phyloP scores from a whole-genome alignment of 768 basidiomycete genomes.

The Austroboletus eburneus region DNA sequence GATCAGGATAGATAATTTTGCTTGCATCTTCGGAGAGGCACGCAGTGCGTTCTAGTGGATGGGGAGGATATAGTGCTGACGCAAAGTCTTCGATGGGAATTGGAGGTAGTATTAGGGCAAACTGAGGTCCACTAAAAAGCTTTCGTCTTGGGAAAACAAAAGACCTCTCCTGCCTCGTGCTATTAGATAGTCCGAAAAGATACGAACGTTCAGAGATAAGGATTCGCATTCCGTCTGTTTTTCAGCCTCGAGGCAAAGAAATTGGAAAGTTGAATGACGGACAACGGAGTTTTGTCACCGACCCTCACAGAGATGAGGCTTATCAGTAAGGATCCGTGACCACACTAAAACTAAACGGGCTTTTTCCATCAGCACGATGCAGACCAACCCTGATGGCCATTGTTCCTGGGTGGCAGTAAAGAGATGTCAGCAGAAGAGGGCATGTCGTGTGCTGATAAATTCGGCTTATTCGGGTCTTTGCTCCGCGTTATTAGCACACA shows the following conservation, averaged over 20 bases:
- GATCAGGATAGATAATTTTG: slow-evolving; percentile 22
- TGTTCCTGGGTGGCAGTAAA: slow-evolving; percentile 1
- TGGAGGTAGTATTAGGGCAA: not conserved
- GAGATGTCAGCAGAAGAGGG: slow-evolving; percentile 6
- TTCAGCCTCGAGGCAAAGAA: slow-evolving; percentile 47
- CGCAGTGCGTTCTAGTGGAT: not conserved
- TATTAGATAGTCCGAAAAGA: slow-evolving; percentile 9
- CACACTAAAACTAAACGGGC: slow-evolving; percentile 8
- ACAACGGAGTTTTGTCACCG: not conserved
- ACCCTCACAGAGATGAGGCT: slow-evolving; percentile 7
- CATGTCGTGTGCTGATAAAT: slow-evolving; percentile 1
- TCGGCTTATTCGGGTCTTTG: slow-evolving; percentile 7
- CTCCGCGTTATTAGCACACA: slow-evolving; percentile 16
- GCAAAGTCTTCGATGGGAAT: too few relatives aligned
- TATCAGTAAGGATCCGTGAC: slow-evolving; percentile 2
- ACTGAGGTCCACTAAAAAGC: slow-evolving; percentile 12
- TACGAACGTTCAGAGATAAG: slow-evolving; percentile 15
- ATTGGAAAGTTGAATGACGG: not conserved
- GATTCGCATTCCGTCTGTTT: slow-evolving; percentile 15
- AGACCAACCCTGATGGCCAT: too few relatives aligned
- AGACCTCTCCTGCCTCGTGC: slow-evolving; percentile 19
- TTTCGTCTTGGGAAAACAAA: slow-evolving; percentile 26
- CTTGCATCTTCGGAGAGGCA: slow-evolving; percentile 18
- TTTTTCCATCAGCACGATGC: slow-evolving; percentile 26
- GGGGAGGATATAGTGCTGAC: too few relatives aligned